Evolutionary conservation across 1,284 basidiomycete genomes (phyloP).

Genomic region (Tilletia setariae): DNA sequence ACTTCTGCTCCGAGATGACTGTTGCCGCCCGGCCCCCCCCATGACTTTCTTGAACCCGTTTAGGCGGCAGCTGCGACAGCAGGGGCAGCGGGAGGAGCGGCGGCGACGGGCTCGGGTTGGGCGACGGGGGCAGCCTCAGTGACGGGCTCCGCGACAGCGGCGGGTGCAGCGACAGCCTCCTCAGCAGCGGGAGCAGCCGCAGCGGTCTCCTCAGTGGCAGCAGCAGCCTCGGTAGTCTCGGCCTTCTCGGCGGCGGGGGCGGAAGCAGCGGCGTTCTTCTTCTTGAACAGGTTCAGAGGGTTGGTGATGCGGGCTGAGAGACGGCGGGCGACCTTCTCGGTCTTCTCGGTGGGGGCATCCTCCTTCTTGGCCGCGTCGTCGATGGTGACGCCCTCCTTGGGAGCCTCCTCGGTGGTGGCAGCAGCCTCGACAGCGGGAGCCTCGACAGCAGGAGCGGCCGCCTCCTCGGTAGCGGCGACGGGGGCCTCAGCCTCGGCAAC

Average conservation of each 20-base stretch:
- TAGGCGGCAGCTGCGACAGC: constrained; percentile 7
- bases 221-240: not conserved
- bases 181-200: constrained; percentile 1
- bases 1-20: no score
- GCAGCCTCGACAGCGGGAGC: not conserved
- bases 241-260: not conserved
- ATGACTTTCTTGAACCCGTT: no score
- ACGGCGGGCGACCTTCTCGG: constrained; percentile 3
- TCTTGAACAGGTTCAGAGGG: not conserved
- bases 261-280: not conserved
- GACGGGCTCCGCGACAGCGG: not conserved
- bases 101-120: not conserved
- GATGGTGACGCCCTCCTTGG: not conserved
- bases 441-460: not conserved
- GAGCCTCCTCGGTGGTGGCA: constrained; percentile 1
- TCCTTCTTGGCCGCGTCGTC: constrained; percentile 12
- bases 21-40: no score
- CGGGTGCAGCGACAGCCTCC: not conserved
- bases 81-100: not conserved
- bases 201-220: not conserved
- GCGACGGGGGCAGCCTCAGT: not conserved
- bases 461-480: constrained; percentile 2
- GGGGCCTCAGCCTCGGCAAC: not conserved
- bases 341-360: constrained; percentile 1
- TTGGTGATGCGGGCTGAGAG: not conserved